A percentile compares a stretch with the other conserved stretches of the same genome.
phyloP scores from a whole-genome alignment of 441 rosid genomes.

The Codiaeum variegatum region DNA sequence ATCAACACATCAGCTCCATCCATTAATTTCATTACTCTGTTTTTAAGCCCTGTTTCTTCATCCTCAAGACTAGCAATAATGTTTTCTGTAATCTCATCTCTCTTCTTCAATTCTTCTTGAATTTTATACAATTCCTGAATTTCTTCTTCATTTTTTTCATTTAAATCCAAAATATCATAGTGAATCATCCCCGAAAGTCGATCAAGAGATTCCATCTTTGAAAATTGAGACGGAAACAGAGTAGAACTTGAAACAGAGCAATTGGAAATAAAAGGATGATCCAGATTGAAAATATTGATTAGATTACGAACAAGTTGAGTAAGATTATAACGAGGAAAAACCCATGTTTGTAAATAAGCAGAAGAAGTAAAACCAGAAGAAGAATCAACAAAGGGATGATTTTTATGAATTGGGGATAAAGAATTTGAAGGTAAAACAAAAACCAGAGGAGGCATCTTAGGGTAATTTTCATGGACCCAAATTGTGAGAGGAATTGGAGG shows the following conservation, averaged over 20 bases:
- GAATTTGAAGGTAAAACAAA: slow-evolving; percentile 26
- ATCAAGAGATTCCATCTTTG: slow-evolving; percentile 55
- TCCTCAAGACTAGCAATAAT: slow-evolving; percentile 30
- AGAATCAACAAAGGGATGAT: slow-evolving; percentile 50
- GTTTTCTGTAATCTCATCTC: slow-evolving; percentile 11
- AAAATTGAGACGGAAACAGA: slow-evolving; percentile 21
- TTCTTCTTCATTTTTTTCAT: slow-evolving; percentile 32
- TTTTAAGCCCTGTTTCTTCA: slow-evolving; percentile 32
- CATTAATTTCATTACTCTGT: slow-evolving; percentile 18
- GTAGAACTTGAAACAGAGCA: slow-evolving; percentile 18
- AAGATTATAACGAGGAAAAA: slow-evolving; percentile 39
- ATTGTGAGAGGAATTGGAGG: slow-evolving; percentile 43
- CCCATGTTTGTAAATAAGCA: slow-evolving; percentile 48
- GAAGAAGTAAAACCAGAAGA: slow-evolving; percentile 35
- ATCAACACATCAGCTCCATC: slow-evolving; percentile 25
- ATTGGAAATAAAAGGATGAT: slow-evolving; percentile 38
- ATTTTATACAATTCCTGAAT: slow-evolving; percentile 31
- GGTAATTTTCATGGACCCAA: slow-evolving; percentile 61
- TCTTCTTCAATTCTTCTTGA: slow-evolving; percentile 29
- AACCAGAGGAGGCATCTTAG: slow-evolving; percentile 45
- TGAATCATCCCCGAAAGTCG: slow-evolving; percentile 48
- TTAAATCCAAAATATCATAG: slow-evolving; percentile 33
- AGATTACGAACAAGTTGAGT: slow-evolving; percentile 41
- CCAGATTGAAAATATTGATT: slow-evolving; percentile 35
- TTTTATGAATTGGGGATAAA: slow-evolving; percentile 24